phyloP scores from a whole-genome alignment of 495 filamentous ascomycete species.

The Niebla homalea region DNA sequence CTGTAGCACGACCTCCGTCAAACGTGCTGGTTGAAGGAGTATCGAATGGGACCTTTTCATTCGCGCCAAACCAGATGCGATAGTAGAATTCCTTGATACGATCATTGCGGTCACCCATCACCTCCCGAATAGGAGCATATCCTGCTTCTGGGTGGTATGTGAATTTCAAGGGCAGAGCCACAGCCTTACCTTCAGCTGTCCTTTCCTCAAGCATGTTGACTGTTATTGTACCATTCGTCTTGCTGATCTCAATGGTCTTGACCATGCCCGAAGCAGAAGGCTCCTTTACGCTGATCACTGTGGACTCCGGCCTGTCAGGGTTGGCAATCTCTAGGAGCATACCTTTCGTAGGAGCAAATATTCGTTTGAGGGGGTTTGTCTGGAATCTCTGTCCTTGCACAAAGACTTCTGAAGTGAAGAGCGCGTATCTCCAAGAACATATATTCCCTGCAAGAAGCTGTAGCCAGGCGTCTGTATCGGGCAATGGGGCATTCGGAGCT shows the following conservation, averaged over 20 bases:
- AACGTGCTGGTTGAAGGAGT: conserved; percentile 72
- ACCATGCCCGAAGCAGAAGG: conserved; percentile 50
- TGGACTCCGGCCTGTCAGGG: conserved; percentile 65
- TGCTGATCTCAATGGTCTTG: conserved; percentile 72
- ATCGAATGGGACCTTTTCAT: conserved; percentile 72
- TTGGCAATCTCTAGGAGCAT: conserved; percentile 78
- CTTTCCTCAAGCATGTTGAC: conserved; percentile 82
- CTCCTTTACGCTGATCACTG: conserved; percentile 66
- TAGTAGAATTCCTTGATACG: conserved; percentile 98
- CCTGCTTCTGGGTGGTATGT: conserved; percentile 87
- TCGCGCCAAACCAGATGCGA: conserved; percentile 77
- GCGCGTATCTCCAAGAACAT: conserved; percentile 87
- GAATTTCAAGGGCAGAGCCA: conserved; percentile 71
- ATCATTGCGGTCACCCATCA: conserved; percentile 89
- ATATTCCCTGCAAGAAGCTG: conserved; percentile 71
- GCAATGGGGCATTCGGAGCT: conserved; percentile 53
- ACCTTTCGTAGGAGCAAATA: conserved; percentile 73
- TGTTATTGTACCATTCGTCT: conserved; percentile 58
- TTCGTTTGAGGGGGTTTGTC: conserved; percentile 84
- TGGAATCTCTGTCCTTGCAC: conserved; percentile 94
- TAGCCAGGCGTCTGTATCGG: conserved; percentile 72
- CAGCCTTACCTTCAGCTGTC: conserved; percentile 64
- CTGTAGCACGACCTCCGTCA: conserved; percentile 70
- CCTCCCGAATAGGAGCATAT: conserved; percentile 87
- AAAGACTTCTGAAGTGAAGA: conserved; percentile 91